These are phyloP conservation scores for Yamadazyma tumulicola DNA, from an alignment of 805 yeast genomes.

Conservation along the genomic window DNA sequence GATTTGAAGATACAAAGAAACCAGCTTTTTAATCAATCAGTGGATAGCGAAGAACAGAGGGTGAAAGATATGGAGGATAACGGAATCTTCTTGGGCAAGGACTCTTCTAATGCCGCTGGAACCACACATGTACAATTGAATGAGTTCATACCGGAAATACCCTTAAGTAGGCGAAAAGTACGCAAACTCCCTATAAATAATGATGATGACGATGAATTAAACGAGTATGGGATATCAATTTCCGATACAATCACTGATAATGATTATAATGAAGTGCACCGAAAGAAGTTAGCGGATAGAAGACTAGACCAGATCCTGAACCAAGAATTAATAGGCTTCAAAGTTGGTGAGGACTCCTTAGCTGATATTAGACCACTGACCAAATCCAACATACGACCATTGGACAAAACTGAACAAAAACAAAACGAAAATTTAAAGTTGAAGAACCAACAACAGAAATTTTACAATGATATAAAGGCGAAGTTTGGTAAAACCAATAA, in stretches of 20 bases:
- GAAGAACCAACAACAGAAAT: constrained; percentile 23
- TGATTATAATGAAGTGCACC: constrained; percentile 25
- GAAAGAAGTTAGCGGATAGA: constrained; percentile 15
- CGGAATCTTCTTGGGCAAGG: constrained; percentile 37
- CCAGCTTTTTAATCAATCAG: constrained; percentile 10
- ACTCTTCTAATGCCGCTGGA: constrained; percentile 1
- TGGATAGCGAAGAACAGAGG: constrained; percentile 13
- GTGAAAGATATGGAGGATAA: constrained; percentile 17
- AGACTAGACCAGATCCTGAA: constrained; percentile 22
- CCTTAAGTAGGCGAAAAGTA: constrained; percentile 15
- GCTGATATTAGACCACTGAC: constrained; percentile 3
- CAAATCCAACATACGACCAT: constrained; percentile 8
- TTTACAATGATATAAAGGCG: constrained; percentile 26
- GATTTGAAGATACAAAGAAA: constrained; percentile 19
- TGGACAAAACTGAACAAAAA: constrained; percentile 26
- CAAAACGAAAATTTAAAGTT: constrained; percentile 21
- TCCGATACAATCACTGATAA: constrained; percentile 22
- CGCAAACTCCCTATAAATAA: constrained; percentile 29
- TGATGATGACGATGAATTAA: constrained; percentile 29
- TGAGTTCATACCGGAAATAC: constrained; percentile 19
- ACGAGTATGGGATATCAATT: constrained; percentile 38
- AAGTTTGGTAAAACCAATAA: constrained; percentile 19
- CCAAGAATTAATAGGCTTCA: constrained; percentile 32
- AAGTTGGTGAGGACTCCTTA: constrained; percentile 26
- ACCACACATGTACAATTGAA: constrained; percentile 15